A percentile compares a stretch with the other conserved stretches of the same genome.
Conservation (phyloP, 305 asterid genomes). For the Rubia peregrina region DNA sequence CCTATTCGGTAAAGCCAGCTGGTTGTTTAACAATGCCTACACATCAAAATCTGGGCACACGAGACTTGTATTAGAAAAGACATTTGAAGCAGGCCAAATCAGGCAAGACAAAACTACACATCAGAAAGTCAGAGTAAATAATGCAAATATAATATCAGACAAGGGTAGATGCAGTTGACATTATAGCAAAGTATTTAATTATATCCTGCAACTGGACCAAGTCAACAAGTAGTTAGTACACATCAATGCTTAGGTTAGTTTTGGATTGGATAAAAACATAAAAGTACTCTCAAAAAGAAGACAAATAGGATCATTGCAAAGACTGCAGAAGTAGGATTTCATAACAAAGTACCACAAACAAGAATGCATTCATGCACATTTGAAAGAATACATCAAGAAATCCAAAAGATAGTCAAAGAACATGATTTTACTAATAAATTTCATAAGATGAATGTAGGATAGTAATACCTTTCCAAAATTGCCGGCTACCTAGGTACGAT, state of each 20-base stretch:
- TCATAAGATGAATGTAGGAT: background rate
- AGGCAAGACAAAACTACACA: conserved; percentile 13
- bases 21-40: background rate
- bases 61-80: background rate
- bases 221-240: background rate
- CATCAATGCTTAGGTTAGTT: conserved; percentile 1
- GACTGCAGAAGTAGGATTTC: conserved; percentile 22
- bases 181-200: conserved; percentile 3
- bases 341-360: background rate
- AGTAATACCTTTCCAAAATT: conserved; percentile 7
- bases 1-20: background rate
- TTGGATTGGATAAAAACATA: background rate
- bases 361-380: conserved; percentile 6
- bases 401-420: conserved; percentile 7
- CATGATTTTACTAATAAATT: background rate
- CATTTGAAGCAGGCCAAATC: conserved; percentile 1
- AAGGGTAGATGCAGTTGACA: conserved; percentile 9
- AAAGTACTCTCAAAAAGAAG: background rate
- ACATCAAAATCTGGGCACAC: background rate
- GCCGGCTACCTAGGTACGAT: background rate
- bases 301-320: background rate
- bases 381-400: conserved; percentile 4
- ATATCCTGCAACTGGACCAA: conserved; percentile 9
- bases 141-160: background rate
- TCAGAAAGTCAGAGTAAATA: conserved; percentile 9